Percentiles rank a stretch among this genome's conserved stretches.
Conservation (phyloP, 1,284 basidiomycete genomes). For the Pseudozyma hubeiensis region DNA sequence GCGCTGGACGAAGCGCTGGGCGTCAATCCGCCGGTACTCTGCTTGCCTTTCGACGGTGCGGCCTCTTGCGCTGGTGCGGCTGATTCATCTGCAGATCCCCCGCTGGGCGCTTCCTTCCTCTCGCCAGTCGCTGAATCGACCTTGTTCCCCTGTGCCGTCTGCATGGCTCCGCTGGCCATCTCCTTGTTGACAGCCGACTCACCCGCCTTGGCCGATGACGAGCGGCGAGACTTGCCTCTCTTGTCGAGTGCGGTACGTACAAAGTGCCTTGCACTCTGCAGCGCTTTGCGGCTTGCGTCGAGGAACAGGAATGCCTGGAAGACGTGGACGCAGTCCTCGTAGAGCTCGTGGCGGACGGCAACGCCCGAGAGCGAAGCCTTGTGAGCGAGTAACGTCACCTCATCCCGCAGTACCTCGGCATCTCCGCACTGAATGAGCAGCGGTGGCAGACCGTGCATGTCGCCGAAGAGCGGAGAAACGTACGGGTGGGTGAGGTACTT, state of each 20-base stretch:
- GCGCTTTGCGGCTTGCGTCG: slow-evolving; percentile 67
- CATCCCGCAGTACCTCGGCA: slow-evolving; percentile 91
- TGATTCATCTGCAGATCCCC: not conserved
- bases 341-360: slow-evolving; percentile 88
- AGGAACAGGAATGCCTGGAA: slow-evolving; percentile 68
- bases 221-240: slow-evolving; percentile 48
- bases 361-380: slow-evolving; percentile 91
- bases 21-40: slow-evolving; percentile 14
- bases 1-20: slow-evolving; percentile 20
- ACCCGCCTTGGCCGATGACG: slow-evolving; percentile 72
- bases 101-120: slow-evolving; percentile 4
- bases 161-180: slow-evolving; percentile 53
- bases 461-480: slow-evolving; percentile 84
- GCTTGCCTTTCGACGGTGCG: slow-evolving; percentile 19
- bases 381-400: slow-evolving; percentile 90
- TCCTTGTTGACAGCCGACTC: slow-evolving; percentile 70
- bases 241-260: slow-evolving; percentile 67
- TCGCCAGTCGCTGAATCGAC: slow-evolving; percentile 52
- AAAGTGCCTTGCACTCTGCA: slow-evolving; percentile 67
- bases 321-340: slow-evolving; percentile 81
- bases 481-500: slow-evolving; percentile 94
- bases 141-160: slow-evolving; percentile 47
- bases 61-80: not conserved
- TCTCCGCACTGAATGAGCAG: slow-evolving; percentile 93
- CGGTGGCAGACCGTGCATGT: slow-evolving; percentile 86